These are phyloP conservation scores for Kokia cookei DNA, from an alignment of 441 rosid species.

Conservation along the genomic window DNA sequence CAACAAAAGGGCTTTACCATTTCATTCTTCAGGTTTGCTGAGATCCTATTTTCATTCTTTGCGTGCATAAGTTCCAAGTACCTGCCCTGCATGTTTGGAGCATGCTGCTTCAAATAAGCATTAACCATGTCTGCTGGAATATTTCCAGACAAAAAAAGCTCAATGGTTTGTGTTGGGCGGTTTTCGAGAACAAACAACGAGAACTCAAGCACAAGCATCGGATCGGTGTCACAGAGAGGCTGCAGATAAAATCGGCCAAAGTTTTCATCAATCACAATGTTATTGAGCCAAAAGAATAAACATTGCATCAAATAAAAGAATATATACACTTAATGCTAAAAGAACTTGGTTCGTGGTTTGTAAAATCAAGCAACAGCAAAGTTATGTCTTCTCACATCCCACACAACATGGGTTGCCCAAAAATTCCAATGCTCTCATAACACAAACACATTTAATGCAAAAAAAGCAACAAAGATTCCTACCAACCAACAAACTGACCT, in stretches of 20 bases:
- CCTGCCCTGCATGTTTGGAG: constrained; percentile 90
- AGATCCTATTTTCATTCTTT: constrained; percentile 81
- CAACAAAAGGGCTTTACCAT: constrained; percentile 47
- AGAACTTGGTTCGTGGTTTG: not conserved
- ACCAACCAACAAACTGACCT: constrained; percentile 35
- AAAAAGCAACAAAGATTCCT: not conserved
- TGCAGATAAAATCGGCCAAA: constrained; percentile 33
- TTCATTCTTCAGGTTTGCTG: constrained; percentile 93
- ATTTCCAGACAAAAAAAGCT: constrained; percentile 84
- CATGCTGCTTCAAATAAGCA: constrained; percentile 93
- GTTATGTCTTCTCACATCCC: not conserved
- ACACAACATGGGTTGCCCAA: not conserved
- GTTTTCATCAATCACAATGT: constrained; percentile 1
- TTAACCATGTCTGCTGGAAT: constrained; percentile 94
- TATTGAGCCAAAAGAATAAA: not conserved
- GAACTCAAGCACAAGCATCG: constrained; percentile 95
- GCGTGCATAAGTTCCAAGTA: constrained; percentile 95
- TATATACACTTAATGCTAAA: not conserved
- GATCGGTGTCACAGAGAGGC: constrained; percentile 90
- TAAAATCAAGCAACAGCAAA: not conserved
- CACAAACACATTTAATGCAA: not conserved
- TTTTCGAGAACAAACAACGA: constrained; percentile 92
- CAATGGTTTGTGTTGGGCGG: constrained; percentile 89
- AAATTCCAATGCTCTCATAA: not conserved
- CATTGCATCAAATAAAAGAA: not conserved